Conservation (phyloP, 345 rosid genomes). For the Sapria himalayana region DNA sequence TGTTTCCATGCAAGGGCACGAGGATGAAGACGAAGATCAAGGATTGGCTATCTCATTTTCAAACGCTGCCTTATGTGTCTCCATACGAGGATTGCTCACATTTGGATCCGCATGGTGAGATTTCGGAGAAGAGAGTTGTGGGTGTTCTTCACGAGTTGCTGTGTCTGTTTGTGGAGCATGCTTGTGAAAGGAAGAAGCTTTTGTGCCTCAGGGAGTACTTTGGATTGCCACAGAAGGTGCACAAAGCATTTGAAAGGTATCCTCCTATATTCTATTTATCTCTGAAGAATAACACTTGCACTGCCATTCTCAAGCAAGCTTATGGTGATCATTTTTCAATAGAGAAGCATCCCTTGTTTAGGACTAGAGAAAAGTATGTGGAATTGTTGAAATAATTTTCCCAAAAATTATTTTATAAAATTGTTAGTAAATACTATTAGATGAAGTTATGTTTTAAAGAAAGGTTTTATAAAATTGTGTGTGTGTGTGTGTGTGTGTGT, state of each 20-base stretch:
- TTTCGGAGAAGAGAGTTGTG: constrained; percentile 71
- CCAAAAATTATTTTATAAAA: no score
- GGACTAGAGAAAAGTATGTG: constrained; percentile 39
- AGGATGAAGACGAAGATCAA: constrained; percentile 51
- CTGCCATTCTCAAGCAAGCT: constrained; percentile 67
- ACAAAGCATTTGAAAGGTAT: constrained; percentile 84
- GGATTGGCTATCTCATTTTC: constrained; percentile 53
- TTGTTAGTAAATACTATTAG: no score
- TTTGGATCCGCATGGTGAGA: constrained; percentile 44
- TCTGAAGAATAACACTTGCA: constrained; percentile 46
- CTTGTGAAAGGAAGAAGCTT: constrained; percentile 56
- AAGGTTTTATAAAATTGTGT: no score
- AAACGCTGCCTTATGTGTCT: constrained; percentile 50
- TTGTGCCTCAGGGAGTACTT: constrained; percentile 52
- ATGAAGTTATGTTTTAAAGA: no score
- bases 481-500: no score
- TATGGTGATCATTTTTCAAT: constrained; percentile 23
- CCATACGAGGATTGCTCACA: constrained; percentile 52
- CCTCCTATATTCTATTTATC: constrained; percentile 63
- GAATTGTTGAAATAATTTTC: constrained; percentile 42
- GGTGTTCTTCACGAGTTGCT: constrained; percentile 78
- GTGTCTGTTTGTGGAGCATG: constrained; percentile 63
- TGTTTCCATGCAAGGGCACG: constrained; percentile 62
- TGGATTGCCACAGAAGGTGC: constrained; percentile 38
- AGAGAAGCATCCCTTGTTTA: constrained; percentile 41